Base-by-base conservation (phyloP, 345 rosid species). In the Eucalyptus leucophloia region DNA sequence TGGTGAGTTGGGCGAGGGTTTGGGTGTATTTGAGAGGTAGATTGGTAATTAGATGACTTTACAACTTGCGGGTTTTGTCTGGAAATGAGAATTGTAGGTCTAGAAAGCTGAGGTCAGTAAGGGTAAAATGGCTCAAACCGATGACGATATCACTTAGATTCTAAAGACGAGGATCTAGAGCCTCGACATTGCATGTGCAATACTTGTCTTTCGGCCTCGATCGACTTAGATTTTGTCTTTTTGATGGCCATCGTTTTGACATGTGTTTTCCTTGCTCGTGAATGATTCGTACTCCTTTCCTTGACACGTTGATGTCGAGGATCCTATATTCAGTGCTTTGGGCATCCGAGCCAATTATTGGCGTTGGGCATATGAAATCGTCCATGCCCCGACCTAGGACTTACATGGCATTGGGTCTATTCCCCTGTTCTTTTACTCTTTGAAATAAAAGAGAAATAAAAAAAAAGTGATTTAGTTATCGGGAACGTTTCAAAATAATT, bases 401-500 rank as follows among this genome's bases (percentile, higher is more conserved):
- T 53, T 53, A 53, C 58, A 4, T 4, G 58, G 58, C 58, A 53
- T 8, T 53, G 26, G 58, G 4, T 53, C 58, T 4, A 21, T 53
- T 21, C 26, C 2, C 16, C 1, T n/a, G 0, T 50, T 16, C 7
- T 16, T 50, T 50, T 50, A 50, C 53, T 50, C 7, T 50, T 50
- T 7, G 0, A 50, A 50, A 50, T 5, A 49, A 49, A 49, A 49
- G 5, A 5, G 16, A 6, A 50, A 50, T 2, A 50, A n/a, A 51
- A 51, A 51, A 53, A 53, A 53, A 21, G 9, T 53, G 1, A 53
- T 53, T 53, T 21, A 19, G 0, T 53, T 53, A 53, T 53, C 0
- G 0, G 0, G 0, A 53, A 53, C 1, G 19, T 53, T 53, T 53
- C 4, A 0, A 53, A 53, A 19, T 8, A 53, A 18, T 17, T 51